A percentile compares a stretch with the other conserved stretches of the same genome.
Conservation (phyloP, 805 yeast species). For the Spencermartinsiella europaea region DNA sequence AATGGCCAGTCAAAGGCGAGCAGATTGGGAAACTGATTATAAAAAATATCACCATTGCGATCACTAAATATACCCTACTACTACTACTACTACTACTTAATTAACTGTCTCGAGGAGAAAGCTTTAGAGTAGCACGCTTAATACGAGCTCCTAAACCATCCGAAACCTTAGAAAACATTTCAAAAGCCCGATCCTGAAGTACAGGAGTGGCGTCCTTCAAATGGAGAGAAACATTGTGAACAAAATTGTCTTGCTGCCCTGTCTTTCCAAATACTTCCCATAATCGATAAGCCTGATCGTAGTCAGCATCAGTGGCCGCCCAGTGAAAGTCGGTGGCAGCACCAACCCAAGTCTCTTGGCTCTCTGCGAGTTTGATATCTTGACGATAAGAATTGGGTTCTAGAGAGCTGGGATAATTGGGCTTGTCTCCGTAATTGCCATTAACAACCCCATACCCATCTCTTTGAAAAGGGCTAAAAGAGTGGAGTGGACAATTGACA, state of each 20-base stretch:
- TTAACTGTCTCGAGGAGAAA: constrained; percentile 49
- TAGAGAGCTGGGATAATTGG: constrained; percentile 50
- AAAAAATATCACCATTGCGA: too few relatives aligned
- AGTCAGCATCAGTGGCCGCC: constrained; percentile 70
- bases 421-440: constrained; percentile 70
- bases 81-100: too few relatives aligned
- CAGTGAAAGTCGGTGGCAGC: constrained; percentile 83
- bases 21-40: too few relatives aligned
- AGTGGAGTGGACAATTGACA: constrained; percentile 73
- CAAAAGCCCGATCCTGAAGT: constrained; percentile 74
- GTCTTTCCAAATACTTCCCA: constrained; percentile 74
- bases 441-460: constrained; percentile 73
- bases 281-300: constrained; percentile 66
- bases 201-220: constrained; percentile 59
- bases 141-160: constrained; percentile 62
- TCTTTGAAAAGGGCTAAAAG: constrained; percentile 67
- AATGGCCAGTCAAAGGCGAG: too few relatives aligned
- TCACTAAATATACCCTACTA: too few relatives aligned
- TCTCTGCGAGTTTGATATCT: constrained; percentile 30
- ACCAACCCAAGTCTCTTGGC: constrained; percentile 77
- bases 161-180: constrained; percentile 69
- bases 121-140: constrained; percentile 53
- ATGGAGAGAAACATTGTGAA: constrained; percentile 79
- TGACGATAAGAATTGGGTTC: constrained; percentile 30
- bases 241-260: constrained; percentile 78